Conservation (phyloP, 352 stramenopile genomes). For the Pythium monospermum region DNA sequence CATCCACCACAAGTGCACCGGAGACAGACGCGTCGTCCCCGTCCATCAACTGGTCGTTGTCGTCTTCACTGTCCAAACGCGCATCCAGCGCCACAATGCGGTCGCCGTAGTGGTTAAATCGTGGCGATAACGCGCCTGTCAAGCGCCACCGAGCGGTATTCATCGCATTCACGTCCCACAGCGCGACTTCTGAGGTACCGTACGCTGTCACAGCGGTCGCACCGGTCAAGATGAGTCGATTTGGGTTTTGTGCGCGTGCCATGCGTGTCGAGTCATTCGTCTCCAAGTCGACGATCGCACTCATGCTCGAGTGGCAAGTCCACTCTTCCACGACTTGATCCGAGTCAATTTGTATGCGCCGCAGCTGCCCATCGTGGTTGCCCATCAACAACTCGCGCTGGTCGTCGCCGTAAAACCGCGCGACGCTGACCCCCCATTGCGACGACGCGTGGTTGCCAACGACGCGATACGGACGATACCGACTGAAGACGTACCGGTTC, state of each 20-base stretch:
- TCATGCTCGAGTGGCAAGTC: conserved; percentile 67
- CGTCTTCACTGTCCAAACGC: conserved; percentile 26
- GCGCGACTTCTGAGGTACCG: conserved; percentile 49
- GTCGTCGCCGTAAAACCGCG: conserved; percentile 59
- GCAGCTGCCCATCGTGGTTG: conserved; percentile 67
- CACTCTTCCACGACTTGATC: conserved; percentile 71
- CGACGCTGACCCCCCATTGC: conserved; percentile 54
- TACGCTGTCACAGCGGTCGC: conserved; percentile 41
- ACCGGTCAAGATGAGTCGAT: conserved; percentile 51
- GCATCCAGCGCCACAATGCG: conserved; percentile 63
- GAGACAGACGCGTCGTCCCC: too few relatives aligned
- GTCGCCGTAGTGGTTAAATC: conserved; percentile 81
- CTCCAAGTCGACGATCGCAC: conserved; percentile 59
- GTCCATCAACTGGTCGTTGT: too few relatives aligned
- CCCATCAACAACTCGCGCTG: conserved; percentile 68
- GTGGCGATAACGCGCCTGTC: conserved; percentile 42
- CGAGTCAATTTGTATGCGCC: conserved; percentile 49
- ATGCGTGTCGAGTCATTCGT: conserved; percentile 64
- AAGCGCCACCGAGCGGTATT: conserved; percentile 59
- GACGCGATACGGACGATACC: conserved; percentile 63
- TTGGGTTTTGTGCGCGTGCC: conserved; percentile 39
- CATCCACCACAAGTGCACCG: conserved; percentile 62
- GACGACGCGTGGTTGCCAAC: conserved; percentile 45
- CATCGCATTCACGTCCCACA: conserved; percentile 74
- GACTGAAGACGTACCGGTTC: conserved; percentile 75